Conservation (phyloP, 106 monocot genomes). For the Phalaenopsis equestris region DNA sequence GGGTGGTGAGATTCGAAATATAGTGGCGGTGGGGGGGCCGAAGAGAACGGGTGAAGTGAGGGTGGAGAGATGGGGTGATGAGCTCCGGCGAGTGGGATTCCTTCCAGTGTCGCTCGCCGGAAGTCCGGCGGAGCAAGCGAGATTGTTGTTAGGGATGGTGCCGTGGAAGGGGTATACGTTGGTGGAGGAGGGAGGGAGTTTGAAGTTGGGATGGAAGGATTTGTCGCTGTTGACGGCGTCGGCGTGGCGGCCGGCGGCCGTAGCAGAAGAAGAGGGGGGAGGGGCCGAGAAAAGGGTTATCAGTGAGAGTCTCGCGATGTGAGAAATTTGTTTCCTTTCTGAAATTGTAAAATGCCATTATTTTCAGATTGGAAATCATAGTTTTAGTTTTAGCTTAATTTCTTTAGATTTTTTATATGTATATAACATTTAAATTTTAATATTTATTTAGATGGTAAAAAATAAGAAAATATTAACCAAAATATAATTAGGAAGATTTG, state of each 20-base stretch:
- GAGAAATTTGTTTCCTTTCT: no score
- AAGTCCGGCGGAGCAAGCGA: conserved; percentile 68
- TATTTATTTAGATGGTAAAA: no score
- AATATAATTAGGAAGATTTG: no score
- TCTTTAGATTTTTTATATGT: no score
- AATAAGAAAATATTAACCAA: no score
- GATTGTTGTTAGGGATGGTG: conserved; percentile 65
- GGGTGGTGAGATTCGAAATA: conserved; percentile 71
- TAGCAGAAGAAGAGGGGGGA: background rate
- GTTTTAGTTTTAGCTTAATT: no score
- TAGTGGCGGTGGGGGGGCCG: conserved; percentile 60
- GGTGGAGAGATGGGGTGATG: conserved; percentile 68
- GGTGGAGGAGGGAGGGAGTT: conserved; percentile 64
- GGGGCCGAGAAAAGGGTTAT: background rate
- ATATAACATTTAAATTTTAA: no score
- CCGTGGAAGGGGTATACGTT: conserved; percentile 77
- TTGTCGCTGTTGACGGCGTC: conserved; percentile 75
- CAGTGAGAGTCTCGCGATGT: background rate
- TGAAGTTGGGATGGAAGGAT: conserved; percentile 89
- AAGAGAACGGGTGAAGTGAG: conserved; percentile 63
- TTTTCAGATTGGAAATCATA: no score
- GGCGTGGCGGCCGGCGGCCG: conserved; percentile 37
- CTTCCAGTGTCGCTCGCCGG: conserved; percentile 53
- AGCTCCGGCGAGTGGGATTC: conserved; percentile 50
- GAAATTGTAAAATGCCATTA: no score